These are phyloP conservation scores for Heterobasidion irregulare DNA, from an alignment of 1,284 basidiomycete species.

Conservation along the genomic window DNA sequence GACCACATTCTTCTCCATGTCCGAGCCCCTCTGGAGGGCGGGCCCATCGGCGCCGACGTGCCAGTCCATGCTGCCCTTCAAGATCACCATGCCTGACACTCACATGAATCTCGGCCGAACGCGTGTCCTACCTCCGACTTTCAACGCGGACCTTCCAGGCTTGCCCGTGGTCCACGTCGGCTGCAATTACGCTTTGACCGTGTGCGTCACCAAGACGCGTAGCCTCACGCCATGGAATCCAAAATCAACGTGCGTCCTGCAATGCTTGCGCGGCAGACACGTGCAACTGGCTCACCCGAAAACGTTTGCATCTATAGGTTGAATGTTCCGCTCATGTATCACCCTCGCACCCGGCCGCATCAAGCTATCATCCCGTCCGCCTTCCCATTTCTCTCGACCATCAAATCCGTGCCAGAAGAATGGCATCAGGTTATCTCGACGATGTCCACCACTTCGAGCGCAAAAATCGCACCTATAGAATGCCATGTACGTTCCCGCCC, in stretches of 20 bases:
- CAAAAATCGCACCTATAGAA: constrained; percentile 28
- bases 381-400: constrained; percentile 33
- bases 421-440: constrained; percentile 45
- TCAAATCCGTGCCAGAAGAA: constrained; percentile 52
- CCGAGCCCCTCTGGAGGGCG: constrained; percentile 34
- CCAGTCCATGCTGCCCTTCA: constrained; percentile 40
- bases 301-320: constrained; percentile 21
- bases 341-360: constrained; percentile 44
- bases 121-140: constrained; percentile 44
- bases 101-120: constrained; percentile 21
- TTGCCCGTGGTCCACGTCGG: constrained; percentile 21
- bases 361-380: constrained; percentile 27
- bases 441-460: constrained; percentile 26
- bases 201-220: constrained; percentile 17
- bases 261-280: not conserved
- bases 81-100: constrained; percentile 38
- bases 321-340: constrained; percentile 29
- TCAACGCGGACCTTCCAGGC: constrained; percentile 24
- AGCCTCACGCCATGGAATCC: constrained; percentile 6
- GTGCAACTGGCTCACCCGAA: constrained; percentile 2
- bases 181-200: constrained; percentile 31
- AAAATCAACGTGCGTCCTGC: constrained; percentile 8
- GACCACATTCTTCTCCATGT: constrained; percentile 23
- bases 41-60: constrained; percentile 20
- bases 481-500: constrained; percentile 35